Evolutionary conservation across 768 basidiomycete genomes (phyloP), one percentile per base, ranked within the genome.

Genomic region (Suillus placidus): DNA sequence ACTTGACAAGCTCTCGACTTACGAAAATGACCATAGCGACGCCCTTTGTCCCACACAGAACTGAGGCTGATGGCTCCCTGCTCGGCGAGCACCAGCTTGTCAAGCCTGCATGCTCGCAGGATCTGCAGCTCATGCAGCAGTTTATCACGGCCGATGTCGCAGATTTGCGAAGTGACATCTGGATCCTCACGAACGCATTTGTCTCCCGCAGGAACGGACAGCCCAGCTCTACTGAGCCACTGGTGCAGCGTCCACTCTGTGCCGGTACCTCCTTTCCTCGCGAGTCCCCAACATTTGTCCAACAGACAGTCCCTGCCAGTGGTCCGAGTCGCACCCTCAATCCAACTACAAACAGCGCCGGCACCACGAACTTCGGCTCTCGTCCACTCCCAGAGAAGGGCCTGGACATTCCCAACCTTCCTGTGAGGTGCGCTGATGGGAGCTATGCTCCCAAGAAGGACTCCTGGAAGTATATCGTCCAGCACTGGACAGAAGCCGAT

Each of bases 391-490:
- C 38, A 14, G 38, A 40, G 38, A 40, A 40, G 38, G 51, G 54
- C 13, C 38, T 43, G 13, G 23, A 55, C 26, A 62, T 66, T 16
- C 64, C 64, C 18, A 30, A 62, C 32, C 30, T 66, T 12, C 65
- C 54, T 4, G 30, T 51, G 2, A 12, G n/a, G n/a, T 23, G 35
- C 9, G 20, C 61, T 6, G 37, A 66, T 26, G 35, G 66, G 42
- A 60, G 18, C 2, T 57, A 51, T 20, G 26, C 35, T 6, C 49
- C 45, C 6, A 49, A 51, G 23, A 38, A 14, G 1, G 61, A 66
- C 18, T 58, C 66, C 13, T 66, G 66, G 63, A 5, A 43, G n/a
- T 62, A 67, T 45, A 67, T 67, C 0, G 16, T 67, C 52, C 16
- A 35, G 18, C 60, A 67, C 30, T 67, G 66, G 63, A 8, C 4